Conservation (phyloP, 2,329 filamentous ascomycete genomes). For the Neoascochyta sp. region DNA sequence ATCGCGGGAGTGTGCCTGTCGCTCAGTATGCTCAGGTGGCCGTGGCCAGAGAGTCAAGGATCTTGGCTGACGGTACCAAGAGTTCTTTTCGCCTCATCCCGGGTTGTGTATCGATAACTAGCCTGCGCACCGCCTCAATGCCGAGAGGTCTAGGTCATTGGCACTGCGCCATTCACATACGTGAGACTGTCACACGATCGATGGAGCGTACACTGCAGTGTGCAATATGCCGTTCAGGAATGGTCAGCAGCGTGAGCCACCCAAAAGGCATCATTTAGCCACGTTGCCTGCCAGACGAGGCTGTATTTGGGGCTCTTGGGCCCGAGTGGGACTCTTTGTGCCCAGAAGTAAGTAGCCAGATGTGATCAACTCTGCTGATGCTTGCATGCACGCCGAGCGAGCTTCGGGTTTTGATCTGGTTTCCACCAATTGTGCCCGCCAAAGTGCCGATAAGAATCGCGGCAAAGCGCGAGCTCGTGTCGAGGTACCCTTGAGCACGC, state of each 20-base stretch:
- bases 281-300: too few species aligned
- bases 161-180: too few species aligned
- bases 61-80: conserved; percentile 37
- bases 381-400: conserved; percentile 3
- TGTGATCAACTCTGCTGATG: conserved; percentile 5
- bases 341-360: too few species aligned
- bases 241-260: too few species aligned
- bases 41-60: conserved; percentile 19
- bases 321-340: too few species aligned
- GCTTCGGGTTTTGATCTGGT: conserved; percentile 3
- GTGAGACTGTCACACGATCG: too few species aligned
- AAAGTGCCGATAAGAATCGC: conserved; percentile 9
- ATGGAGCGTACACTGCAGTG: too few species aligned
- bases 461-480: conserved; percentile 5
- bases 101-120: conserved; percentile 13
- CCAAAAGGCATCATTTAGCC: too few species aligned
- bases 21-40: too few species aligned
- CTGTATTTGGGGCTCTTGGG: too few species aligned
- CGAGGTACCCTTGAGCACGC: conserved; percentile 1
- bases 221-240: too few species aligned
- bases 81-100: conserved; percentile 20
- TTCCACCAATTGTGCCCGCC: conserved; percentile 9
- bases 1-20: too few species aligned
- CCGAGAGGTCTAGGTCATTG: conserved; percentile 28
- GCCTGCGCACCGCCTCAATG: conserved; percentile 26